Percentiles rank a stretch among this genome's conserved stretches.
These are phyloP conservation scores for Trametes elegans DNA, from an alignment of 768 basidiomycete species.

Conservation along the genomic window DNA sequence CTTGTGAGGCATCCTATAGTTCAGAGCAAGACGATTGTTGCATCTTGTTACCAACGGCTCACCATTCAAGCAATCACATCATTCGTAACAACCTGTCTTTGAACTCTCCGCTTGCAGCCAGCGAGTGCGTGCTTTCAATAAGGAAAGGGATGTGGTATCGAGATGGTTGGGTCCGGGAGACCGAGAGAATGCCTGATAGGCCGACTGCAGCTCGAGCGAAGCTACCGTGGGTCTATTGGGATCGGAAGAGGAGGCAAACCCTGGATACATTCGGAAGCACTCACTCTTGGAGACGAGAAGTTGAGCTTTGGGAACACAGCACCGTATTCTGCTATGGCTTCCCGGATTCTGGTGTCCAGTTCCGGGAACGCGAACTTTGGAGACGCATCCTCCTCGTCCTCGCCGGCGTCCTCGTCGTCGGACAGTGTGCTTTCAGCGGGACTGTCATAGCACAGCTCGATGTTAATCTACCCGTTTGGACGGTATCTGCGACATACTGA, in stretches of 20 bases:
- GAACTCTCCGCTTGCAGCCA: no score
- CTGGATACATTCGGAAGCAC: slow-evolving; percentile 18
- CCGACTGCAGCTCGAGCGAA: no score
- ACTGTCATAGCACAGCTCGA: slow-evolving; percentile 33
- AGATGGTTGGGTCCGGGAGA: background rate
- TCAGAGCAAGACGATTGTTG: no score
- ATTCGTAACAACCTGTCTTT: no score
- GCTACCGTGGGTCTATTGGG: no score
- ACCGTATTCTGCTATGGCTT: slow-evolving; percentile 63
- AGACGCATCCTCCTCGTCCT: slow-evolving; percentile 36
- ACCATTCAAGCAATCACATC: no score
- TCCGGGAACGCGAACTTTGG: slow-evolving; percentile 71
- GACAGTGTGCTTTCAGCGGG: slow-evolving; percentile 55
- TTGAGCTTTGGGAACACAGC: slow-evolving; percentile 96
- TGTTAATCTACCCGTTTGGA: slow-evolving; percentile 5
- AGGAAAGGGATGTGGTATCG: no score
- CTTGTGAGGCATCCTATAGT: no score
- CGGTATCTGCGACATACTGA: slow-evolving; percentile 37
- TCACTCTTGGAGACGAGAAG: slow-evolving; percentile 89
- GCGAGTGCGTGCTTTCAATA: no score
- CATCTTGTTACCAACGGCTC: no score
- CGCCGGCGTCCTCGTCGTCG: slow-evolving; percentile 51
- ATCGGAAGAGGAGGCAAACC: background rate
- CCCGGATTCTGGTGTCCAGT: slow-evolving; percentile 70
- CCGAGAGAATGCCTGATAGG: background rate